Base-by-base conservation (phyloP, 2,329 filamentous ascomycete genomes). In the Apiospora arundinis region DNA sequence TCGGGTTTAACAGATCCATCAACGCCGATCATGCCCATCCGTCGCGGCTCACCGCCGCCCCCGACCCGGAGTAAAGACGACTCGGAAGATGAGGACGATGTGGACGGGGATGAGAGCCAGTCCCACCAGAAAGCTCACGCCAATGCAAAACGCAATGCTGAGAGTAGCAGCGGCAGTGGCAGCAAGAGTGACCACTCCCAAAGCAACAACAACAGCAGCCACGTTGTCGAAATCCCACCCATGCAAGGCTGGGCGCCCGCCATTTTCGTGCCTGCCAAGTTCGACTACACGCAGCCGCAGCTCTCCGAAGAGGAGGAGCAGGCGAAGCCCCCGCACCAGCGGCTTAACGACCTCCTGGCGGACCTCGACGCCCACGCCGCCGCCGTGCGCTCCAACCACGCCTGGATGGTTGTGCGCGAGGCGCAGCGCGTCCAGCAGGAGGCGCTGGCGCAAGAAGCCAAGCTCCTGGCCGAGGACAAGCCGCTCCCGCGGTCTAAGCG, bases 231-330 rank as follows among this genome's bases (percentile, higher is more conserved):
- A 4, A 45, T 72, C 40, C 71, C 69, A 7, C 60, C 14, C 2
- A 46, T 69, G 42, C 16, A n/a, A 7, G 16, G 49, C 63, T 60
- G 71, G 48, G 66, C 66, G 18, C 72, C 72, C 25, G 70, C 72
- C 45, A 73, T 73, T 28, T 73, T 71, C 63, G 72, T 71, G 45
- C 70, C 72, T 9, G 72, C 70, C 25, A 66, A 49, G 25, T 71
- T 68, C 45, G 72, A 73, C 68, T 71, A 65, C 70, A 71, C 70
- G 14, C 23, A 37, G n/a, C 66, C 49, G 46, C 66, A 28, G 48
- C 25, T 21, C 16, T 14, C 32, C 14, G 63, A 25, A 32, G 4
- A 46, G 37, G 25, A 60, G 52, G 28, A 60, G 16, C 18, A 60
- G 4, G 28, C 18, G 16, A 9, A 32, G 8, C 49, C 60, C n/a